These are phyloP conservation scores for Bretschneidera sinensis DNA, from an alignment of 345 rosid species.

Conservation along the genomic window DNA sequence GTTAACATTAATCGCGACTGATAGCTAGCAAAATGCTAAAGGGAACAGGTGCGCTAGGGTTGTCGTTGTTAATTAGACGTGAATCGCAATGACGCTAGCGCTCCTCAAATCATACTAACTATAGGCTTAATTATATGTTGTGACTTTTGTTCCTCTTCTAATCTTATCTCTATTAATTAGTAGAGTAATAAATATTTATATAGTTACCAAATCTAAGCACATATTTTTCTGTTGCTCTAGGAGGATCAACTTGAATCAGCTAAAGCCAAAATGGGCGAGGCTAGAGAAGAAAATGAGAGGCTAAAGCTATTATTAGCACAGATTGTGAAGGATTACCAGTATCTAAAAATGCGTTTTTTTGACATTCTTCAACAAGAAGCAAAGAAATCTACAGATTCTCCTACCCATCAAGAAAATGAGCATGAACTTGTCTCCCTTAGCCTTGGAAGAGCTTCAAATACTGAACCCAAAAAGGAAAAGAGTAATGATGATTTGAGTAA, in stretches of 20 bases:
- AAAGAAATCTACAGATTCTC: too few species aligned
- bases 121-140: too few species aligned
- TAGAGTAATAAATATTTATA: too few species aligned
- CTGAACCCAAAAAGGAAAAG: conserved; percentile 12
- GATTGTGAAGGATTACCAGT: conserved; percentile 37
- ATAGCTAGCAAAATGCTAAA: too few species aligned
- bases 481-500: conserved; percentile 3
- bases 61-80: too few species aligned
- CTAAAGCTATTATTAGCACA: conserved; percentile 30
- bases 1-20: too few species aligned
- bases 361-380: conserved; percentile 20
- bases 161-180: too few species aligned
- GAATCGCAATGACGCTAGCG: too few species aligned
- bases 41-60: too few species aligned
- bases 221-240: conserved; percentile 4
- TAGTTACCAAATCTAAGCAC: neutral
- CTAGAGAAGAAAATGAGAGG: conserved; percentile 42
- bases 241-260: conserved; percentile 37
- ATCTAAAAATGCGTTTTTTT: conserved; percentile 32
- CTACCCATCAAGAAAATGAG: conserved; percentile 18
- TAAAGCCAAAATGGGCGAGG: conserved; percentile 35
- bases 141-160: too few species aligned
- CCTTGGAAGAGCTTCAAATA: conserved; percentile 32
- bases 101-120: too few species aligned
- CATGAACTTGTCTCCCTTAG: conserved; percentile 38